Conservation (phyloP, 2,329 filamentous ascomycete species). For the Phialophora expanda region DNA sequence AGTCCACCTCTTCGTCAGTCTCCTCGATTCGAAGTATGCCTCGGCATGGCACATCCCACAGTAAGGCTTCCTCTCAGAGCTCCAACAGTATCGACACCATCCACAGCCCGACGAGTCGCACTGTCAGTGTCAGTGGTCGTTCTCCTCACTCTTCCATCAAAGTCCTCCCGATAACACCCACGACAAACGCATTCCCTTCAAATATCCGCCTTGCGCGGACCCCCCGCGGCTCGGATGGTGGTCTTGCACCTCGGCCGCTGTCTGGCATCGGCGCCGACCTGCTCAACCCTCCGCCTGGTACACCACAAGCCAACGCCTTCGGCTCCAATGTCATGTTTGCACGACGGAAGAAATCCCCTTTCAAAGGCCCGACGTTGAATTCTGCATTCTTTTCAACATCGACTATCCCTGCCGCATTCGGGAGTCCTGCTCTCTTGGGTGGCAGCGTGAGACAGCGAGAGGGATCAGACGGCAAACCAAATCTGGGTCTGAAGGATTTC, state of each 20-base stretch:
- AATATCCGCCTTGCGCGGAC: conserved; percentile 82
- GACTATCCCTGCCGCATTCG: conserved; percentile 40
- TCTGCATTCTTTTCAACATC: conserved; percentile 44
- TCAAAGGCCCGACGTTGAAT: conserved; percentile 53
- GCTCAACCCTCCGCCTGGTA: conserved; percentile 14
- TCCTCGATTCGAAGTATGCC: conserved; percentile 92
- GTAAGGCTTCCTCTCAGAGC: conserved; percentile 91
- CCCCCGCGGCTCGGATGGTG: conserved; percentile 35
- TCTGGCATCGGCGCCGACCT: conserved; percentile 26
- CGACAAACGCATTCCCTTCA: conserved; percentile 74
- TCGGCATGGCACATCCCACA: conserved; percentile 79
- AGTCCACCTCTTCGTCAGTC: conserved; percentile 94
- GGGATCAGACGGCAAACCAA: conserved; percentile 41
- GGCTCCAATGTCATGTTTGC: conserved; percentile 53
- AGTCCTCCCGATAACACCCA: conserved; percentile 90
- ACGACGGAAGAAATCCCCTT: conserved; percentile 52
- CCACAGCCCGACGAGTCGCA: conserved; percentile 69
- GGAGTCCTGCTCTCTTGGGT: conserved; percentile 43
- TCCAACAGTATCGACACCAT: conserved; percentile 76
- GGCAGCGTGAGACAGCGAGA: conserved; percentile 36
- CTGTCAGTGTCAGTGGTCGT: conserved; percentile 58
- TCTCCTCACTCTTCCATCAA: conserved; percentile 92
- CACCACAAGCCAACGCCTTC: conserved; percentile 24
- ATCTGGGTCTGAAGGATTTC: conserved; percentile 32
- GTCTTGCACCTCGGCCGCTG: conserved; percentile 21